A percentile compares a stretch with the other conserved stretches of the same genome.
These are phyloP conservation scores for Ambrosia hybrid DNA, from an alignment of 140 eudicot species.

Conservation along the genomic window DNA sequence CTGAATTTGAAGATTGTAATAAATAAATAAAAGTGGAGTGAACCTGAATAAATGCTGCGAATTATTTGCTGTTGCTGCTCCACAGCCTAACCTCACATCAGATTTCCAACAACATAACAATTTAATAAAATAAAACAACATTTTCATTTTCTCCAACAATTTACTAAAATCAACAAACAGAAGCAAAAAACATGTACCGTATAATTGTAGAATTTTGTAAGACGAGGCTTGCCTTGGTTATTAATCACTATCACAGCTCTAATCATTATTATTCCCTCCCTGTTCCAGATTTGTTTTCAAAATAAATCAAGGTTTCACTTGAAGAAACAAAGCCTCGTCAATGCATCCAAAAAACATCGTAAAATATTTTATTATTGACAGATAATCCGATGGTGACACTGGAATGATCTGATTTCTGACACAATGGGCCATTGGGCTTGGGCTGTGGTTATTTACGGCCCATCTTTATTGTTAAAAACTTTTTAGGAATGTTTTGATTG, in stretches of 20 bases:
- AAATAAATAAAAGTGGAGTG: background rate
- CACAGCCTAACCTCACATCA: constrained; percentile 47
- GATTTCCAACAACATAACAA: background rate
- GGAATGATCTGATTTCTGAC: constrained; percentile 12
- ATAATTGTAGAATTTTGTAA: constrained; percentile 51
- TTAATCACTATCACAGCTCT: constrained; percentile 56
- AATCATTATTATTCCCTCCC: constrained; percentile 36
- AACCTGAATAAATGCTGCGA: constrained; percentile 67
- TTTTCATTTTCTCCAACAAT: no score
- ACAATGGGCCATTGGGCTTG: constrained; percentile 20
- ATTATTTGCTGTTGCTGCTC: constrained; percentile 79
- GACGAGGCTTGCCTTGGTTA: constrained; percentile 63
- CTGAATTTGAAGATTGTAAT: no score
- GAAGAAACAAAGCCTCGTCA: background rate
- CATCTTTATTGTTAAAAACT: no score
- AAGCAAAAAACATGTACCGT: constrained; percentile 38
- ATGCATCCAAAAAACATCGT: constrained; percentile 15
- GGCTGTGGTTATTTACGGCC: no score
- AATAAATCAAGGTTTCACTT: constrained; percentile 6
- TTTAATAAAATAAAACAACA: no score
- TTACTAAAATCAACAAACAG: no score
- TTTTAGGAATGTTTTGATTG: no score
- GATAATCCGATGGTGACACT: constrained; percentile 21
- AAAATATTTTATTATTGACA: background rate
- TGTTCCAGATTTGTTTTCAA: no score